A percentile compares a stretch with the other conserved stretches of the same genome.
Conservation (phyloP, 805 yeast species). For the Cyberlindnera nakhonratchasimensis region DNA sequence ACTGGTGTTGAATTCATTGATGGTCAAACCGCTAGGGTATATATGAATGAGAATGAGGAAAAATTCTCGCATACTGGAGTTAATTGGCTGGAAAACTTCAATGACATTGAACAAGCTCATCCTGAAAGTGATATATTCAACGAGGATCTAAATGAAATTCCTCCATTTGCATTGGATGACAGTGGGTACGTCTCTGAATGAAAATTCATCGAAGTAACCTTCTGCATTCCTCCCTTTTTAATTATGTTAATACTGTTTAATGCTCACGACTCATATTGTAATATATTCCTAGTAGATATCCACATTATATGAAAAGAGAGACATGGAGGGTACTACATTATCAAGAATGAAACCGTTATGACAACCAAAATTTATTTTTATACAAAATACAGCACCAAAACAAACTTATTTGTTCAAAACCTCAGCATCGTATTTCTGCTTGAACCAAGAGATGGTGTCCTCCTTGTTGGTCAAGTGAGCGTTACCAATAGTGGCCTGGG, state of each 20-base stretch:
- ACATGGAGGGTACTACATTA: background rate
- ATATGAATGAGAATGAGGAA: constrained; percentile 22
- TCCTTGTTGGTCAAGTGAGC: constrained; percentile 87
- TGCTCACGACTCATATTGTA: constrained; percentile 10
- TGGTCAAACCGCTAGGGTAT: constrained; percentile 22
- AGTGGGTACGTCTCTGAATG: constrained; percentile 28
- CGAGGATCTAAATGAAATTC: constrained; percentile 21
- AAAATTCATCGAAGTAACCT: background rate
- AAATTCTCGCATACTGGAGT: constrained; percentile 24
- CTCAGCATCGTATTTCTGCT: constrained; percentile 99
- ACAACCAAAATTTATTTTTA: constrained; percentile 16
- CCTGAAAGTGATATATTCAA: constrained; percentile 27
- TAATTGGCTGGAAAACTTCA: constrained; percentile 40
- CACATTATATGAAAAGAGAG: background rate
- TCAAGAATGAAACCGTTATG: constrained; percentile 11
- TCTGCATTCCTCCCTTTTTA: background rate
- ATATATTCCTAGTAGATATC: background rate
- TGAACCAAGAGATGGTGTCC: constrained; percentile 98
- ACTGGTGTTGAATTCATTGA: constrained; percentile 39
- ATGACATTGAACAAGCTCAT: constrained; percentile 31
- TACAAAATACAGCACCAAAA: constrained; percentile 21
- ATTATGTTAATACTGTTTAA: background rate
- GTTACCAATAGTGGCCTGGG: constrained; percentile 84
- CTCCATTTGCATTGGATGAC: constrained; percentile 27
- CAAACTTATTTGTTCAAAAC: constrained; percentile 72